Conservation (phyloP, 805 yeast species). For the Metschnikowia proteae region DNA sequence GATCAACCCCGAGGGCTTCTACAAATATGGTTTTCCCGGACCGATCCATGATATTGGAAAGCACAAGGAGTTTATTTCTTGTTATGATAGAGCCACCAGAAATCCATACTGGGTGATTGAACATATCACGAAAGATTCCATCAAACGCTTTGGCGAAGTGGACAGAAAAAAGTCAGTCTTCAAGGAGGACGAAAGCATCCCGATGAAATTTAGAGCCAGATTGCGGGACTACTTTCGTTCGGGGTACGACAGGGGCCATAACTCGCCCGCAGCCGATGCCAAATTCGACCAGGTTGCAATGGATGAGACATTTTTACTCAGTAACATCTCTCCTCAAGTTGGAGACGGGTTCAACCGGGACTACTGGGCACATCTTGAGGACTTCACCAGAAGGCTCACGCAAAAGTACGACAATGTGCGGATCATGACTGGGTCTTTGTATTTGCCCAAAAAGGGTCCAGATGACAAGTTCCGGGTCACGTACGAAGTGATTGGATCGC, state of each 20-base stretch:
- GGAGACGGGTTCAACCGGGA: slow-evolving; percentile 97
- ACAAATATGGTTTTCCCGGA: slow-evolving; percentile 92
- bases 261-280: slow-evolving; percentile 97
- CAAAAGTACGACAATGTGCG: slow-evolving; percentile 69
- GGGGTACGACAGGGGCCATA: slow-evolving; percentile 96
- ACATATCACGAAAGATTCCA: slow-evolving; percentile 74
- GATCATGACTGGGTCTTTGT: slow-evolving; percentile 90
- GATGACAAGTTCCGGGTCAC: slow-evolving; percentile 84
- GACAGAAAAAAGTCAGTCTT: slow-evolving; percentile 81
- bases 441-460: slow-evolving; percentile 70
- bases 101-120: slow-evolving; percentile 91
- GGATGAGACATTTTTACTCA: slow-evolving; percentile 88
- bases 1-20: slow-evolving; percentile 75
- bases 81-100: slow-evolving; percentile 78
- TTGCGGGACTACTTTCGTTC: slow-evolving; percentile 87
- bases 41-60: slow-evolving; percentile 82
- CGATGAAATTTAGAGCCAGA: slow-evolving; percentile 68
- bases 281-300: slow-evolving; percentile 85
- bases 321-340: slow-evolving; percentile 95
- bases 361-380: slow-evolving; percentile 95
- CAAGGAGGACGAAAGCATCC: slow-evolving; percentile 82
- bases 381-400: slow-evolving; percentile 77
- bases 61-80: slow-evolving; percentile 74
- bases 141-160: slow-evolving; percentile 48
- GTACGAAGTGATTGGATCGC: slow-evolving; percentile 94